Base-by-base conservation (phyloP, 2,329 filamentous ascomycete species). In the Cordyceps pruinosa region DNA sequence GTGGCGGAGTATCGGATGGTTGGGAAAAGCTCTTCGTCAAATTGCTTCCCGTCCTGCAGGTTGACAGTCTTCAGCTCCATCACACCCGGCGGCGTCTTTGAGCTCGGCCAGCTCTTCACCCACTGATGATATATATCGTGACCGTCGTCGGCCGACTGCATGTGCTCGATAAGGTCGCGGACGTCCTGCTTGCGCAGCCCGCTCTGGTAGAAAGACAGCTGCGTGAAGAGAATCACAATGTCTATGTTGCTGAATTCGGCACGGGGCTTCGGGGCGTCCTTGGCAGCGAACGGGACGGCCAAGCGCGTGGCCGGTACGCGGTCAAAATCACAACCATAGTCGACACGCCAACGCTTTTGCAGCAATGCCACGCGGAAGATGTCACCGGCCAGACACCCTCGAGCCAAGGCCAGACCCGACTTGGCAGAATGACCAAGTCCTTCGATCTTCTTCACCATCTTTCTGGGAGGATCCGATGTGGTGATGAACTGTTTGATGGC, bases 171-270 rank as follows among this genome's bases (percentile, higher is more conserved):
- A 0, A 72, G 68, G 1, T 68, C 59, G 9, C 75, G 74, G 0
- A 89, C 63, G 1, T 86, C 74, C 0, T 77, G 64, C 15, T 84
- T 66, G 0, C 57, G 59, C 0, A 89, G 72, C 0, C 86, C 85
- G 0, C 71, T 70, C 50, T 82, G 81, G 60, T 83, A 87, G 64
- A 79, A 83, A 1, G 72, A 76, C 0, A 86, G 66, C 1, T 70
- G 81, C 0, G 84, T 86, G 1, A 87, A 66, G 0, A 77, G 56
- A 15, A 86, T 79, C 0, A 79, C 74, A 0, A 81, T 75, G 42
- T 87, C 84, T 0, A 82, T 81, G 37, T 87, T 82, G 13, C 82
- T 83, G 63, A 85, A 87, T 60, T 87, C 83, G 0, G 83, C 78
- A 3, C 79, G 73, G 0, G 73, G 67, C 0, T 79, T 72, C 0